Percentiles rank a stretch among this genome's conserved stretches.
These are phyloP conservation scores for Aphanoascus verrucosus DNA, from an alignment of 2,329 filamentous ascomycete species.

Conservation along the genomic window DNA sequence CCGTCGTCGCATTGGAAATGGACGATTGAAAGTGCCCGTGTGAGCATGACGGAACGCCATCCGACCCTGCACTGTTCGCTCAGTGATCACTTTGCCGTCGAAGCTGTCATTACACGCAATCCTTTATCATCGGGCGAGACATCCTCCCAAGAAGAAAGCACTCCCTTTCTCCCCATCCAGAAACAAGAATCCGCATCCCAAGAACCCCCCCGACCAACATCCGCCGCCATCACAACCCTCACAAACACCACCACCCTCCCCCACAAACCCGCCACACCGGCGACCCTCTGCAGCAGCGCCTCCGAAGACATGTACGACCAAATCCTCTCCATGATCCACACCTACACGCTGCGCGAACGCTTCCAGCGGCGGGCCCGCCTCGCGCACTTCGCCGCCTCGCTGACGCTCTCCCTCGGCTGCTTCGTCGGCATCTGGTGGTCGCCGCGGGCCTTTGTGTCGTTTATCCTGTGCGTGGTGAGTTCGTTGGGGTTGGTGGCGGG, in stretches of 20 bases:
- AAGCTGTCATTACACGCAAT: constrained; percentile 57
- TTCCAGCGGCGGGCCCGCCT: constrained; percentile 62
- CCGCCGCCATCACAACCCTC: neutral
- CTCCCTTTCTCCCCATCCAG: constrained; percentile 17
- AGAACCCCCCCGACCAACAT: neutral
- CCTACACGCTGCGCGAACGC: constrained; percentile 60
- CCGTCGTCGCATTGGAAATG: constrained; percentile 41
- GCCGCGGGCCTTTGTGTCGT: constrained; percentile 62
- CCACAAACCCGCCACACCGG: neutral
- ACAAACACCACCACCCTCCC: neutral
- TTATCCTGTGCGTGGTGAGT: constrained; percentile 67
- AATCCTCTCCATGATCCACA: constrained; percentile 59
- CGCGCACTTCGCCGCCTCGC: constrained; percentile 58
- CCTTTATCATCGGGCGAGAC: constrained; percentile 12
- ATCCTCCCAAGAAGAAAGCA: constrained; percentile 13
- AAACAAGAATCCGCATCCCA: constrained; percentile 11
- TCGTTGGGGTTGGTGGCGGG: constrained; percentile 68
- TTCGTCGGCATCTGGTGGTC: constrained; percentile 79
- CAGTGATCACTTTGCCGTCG: constrained; percentile 89
- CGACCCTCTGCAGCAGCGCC: too few relatives aligned
- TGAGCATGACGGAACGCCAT: constrained; percentile 74
- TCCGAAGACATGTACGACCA: constrained; percentile 50
- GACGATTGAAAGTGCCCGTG: constrained; percentile 58
- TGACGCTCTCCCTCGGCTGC: constrained; percentile 60
- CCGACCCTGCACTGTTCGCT: constrained; percentile 72